These are phyloP conservation scores for Penicillium tannophilum DNA, from an alignment of 495 filamentous ascomycete species.

Conservation along the genomic window DNA sequence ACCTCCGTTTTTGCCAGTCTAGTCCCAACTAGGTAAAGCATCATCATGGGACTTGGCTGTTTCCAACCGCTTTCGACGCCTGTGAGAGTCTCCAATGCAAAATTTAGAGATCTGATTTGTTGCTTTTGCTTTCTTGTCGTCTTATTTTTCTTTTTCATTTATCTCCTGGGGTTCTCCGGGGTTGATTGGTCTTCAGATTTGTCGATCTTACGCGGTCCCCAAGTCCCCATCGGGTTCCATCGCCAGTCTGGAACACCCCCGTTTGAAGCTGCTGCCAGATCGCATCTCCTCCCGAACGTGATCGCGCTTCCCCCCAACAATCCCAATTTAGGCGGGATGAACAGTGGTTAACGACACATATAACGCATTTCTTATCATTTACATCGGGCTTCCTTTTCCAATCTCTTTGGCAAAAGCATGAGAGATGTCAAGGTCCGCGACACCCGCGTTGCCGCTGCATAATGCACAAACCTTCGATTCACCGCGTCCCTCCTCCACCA, in stretches of 20 bases:
- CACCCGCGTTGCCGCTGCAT: conserved; percentile 58
- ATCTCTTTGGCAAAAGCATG: conserved; percentile 37
- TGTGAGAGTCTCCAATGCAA: conserved; percentile 7
- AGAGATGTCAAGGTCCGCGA: conserved; percentile 63
- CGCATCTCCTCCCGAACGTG: conserved; percentile 27
- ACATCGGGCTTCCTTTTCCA: conserved; percentile 17
- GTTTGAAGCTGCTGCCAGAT: conserved; percentile 36
- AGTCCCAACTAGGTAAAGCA: conserved; percentile 34
- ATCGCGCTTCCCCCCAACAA: conserved; percentile 22
- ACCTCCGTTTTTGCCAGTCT: conserved; percentile 25
- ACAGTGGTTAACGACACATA: conserved; percentile 25
- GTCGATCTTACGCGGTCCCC: conserved; percentile 8
- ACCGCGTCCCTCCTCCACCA: conserved; percentile 39
- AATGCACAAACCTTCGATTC: conserved; percentile 44
- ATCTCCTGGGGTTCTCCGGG: background rate
- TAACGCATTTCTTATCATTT: conserved; percentile 16
- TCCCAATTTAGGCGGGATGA: conserved; percentile 36
- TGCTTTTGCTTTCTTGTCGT: background rate
- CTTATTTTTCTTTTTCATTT: background rate
- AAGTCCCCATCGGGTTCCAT: conserved; percentile 14
- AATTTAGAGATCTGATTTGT: background rate
- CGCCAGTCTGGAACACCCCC: conserved; percentile 21
- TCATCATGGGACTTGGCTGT: conserved; percentile 34
- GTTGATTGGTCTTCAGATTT: background rate
- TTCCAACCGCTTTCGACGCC: conserved; percentile 18